Base-by-base conservation (phyloP, 2,329 filamentous ascomycete genomes). In the Aureobasidium sp. region DNA sequence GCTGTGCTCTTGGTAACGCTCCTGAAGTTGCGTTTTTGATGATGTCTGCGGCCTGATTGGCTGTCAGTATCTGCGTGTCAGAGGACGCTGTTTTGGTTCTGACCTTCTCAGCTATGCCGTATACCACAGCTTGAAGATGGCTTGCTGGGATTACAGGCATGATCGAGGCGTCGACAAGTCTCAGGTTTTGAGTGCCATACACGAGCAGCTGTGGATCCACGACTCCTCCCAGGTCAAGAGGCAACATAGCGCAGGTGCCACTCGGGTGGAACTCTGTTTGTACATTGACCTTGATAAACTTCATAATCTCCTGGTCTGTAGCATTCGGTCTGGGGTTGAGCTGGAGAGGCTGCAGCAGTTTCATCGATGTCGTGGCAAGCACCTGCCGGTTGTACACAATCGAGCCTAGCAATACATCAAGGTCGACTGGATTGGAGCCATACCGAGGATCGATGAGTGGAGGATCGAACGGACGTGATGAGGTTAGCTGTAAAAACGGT, bases 231-330 rank as follows among this genome's bases (percentile, higher is more conserved):
- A 77, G 70, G 29, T 74, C 74, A 25, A 69, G 66, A 2, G 77
- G 77, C 57, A 78, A 69, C 79, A 81, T 81, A 8, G 77, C 74
- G 46, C 75, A 75, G n/a, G 77, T 81, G 13, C 81, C 78, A 2
- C 74, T 69, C 0, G 78, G 74, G 66, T 83, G 80, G 65, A 77
- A 82, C 51, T 76, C 76, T 0, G 76, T 78, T n/a, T 69, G 69
- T 17, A 74, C 65, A 5, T 63, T 61, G 9, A 57, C 61, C 15
- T 65, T 65, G 40, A 73, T 66, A 58, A 68, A 64, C 33, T 66
- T 57, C 43, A 69, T 50, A 7, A 71, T 60, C 10, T 67, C 51
- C 11, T 65, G 67, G 19, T 69, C 68, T 31, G 67, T 68, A n/a
- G 69, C 68, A 29, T 69, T 66, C 10, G 64, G 31, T 0, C 65